Evolutionary conservation across 2,329 filamentous ascomycete species (phyloP).

Genomic region (Phialophora tarda): DNA sequence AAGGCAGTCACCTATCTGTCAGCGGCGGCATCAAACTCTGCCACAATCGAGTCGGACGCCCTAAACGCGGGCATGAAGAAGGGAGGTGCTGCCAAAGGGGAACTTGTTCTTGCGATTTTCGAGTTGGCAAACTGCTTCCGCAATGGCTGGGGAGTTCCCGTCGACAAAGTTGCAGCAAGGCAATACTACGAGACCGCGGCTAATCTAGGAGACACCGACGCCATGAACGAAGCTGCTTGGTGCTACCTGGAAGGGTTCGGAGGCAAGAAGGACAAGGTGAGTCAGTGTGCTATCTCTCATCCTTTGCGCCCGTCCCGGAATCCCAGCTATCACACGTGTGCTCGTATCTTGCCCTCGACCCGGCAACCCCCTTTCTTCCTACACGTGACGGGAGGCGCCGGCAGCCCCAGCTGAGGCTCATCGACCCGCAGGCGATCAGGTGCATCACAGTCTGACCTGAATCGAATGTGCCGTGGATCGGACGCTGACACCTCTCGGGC

Average conservation of each 20-base stretch:
- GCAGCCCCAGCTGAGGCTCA: constrained; percentile 32
- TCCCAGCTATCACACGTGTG: constrained; percentile 11
- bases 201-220: constrained; percentile 93
- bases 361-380: constrained; percentile 1
- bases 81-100: constrained; percentile 92
- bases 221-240: constrained; percentile 93
- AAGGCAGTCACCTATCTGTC: constrained; percentile 83
- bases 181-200: constrained; percentile 98
- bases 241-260: constrained; percentile 97
- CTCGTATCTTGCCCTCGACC: background rate
- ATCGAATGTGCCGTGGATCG: constrained; percentile 5
- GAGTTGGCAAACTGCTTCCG: constrained; percentile 80
- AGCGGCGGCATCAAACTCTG: constrained; percentile 86
- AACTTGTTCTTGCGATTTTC: constrained; percentile 94
- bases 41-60: constrained; percentile 82
- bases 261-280: constrained; percentile 96
- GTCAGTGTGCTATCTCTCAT: constrained; percentile 43
- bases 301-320: constrained; percentile 9
- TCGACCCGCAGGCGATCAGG: constrained; percentile 16
- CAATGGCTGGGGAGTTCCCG: constrained; percentile 88
- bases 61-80: constrained; percentile 87
- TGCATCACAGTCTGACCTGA: constrained; percentile 12
- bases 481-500: constrained; percentile 22
- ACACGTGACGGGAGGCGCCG: constrained; percentile 29
- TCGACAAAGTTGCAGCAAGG: constrained; percentile 81